Evolutionary conservation across 345 rosid genomes (phyloP).

Genomic region (Eucalyptus grandis): DNA sequence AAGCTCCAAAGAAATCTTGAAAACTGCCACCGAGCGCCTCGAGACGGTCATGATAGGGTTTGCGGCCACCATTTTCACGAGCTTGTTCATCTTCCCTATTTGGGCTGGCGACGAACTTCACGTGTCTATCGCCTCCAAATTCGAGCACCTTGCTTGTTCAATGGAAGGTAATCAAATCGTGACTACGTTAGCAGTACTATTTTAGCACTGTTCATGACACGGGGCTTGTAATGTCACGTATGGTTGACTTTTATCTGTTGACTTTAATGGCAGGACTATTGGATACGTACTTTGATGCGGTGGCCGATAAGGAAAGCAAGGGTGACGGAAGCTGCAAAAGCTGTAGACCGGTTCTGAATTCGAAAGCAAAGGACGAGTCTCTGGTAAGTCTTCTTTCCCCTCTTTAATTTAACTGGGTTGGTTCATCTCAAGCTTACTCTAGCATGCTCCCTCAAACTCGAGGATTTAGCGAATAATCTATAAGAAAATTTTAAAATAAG

Average conservation of each 20-base stretch:
- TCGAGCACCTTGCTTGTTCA: constrained; percentile 36
- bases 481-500: too few relatives aligned
- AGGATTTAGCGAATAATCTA: neutral
- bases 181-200: neutral
- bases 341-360: constrained; percentile 31
- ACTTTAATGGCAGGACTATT: constrained; percentile 14
- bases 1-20: neutral
- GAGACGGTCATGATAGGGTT: constrained; percentile 62
- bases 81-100: constrained; percentile 53
- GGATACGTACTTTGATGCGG: constrained; percentile 18
- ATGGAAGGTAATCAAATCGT: constrained; percentile 38
- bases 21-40: constrained; percentile 16
- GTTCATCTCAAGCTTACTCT: too few relatives aligned
- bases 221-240: neutral
- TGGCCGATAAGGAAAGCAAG: constrained; percentile 10
- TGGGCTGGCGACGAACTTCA: constrained; percentile 98
- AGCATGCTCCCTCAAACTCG: too few relatives aligned
- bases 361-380: constrained; percentile 48
- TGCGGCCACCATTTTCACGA: constrained; percentile 32
- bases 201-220: neutral
- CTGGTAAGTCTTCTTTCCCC: constrained; percentile 17
- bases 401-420: neutral
- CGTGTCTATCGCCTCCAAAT: constrained; percentile 38
- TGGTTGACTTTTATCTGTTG: neutral
- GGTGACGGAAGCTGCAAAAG: neutral